Evolutionary conservation across 2,329 filamentous ascomycete species (phyloP).

Genomic region (Cercospora nicotianae): DNA sequence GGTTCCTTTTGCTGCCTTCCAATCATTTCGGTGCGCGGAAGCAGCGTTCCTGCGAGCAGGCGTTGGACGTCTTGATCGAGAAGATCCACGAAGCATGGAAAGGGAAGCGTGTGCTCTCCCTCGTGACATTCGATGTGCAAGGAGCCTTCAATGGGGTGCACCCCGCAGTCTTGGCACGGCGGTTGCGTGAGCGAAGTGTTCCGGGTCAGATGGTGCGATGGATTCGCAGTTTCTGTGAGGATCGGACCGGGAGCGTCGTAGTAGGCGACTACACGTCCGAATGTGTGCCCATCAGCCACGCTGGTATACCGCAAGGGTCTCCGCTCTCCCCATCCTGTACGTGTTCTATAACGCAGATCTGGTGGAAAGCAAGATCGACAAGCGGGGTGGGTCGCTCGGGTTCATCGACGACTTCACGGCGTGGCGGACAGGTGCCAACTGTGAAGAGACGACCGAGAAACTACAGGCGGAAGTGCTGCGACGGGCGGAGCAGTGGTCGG

Average conservation of each 20-base stretch:
- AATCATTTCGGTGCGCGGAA: constrained; percentile 35
- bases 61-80: constrained; percentile 33
- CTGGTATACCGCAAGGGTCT: too few species aligned
- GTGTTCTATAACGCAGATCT: too few species aligned
- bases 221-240: neutral
- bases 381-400: too few species aligned
- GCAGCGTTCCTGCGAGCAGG: constrained; percentile 31
- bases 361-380: too few species aligned
- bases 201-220: neutral
- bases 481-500: too few species aligned
- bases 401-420: too few species aligned
- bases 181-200: neutral
- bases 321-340: too few species aligned
- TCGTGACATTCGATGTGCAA: neutral
- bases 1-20: constrained; percentile 27
- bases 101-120: neutral
- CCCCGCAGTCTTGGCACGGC: neutral
- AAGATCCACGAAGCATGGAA: constrained; percentile 1
- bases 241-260: neutral
- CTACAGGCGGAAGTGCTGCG: too few species aligned
- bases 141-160: constrained; percentile 3
- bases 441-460: too few species aligned
- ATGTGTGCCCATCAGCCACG: neutral
- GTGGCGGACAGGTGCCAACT: too few species aligned
- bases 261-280: neutral